These are phyloP conservation scores for Leucosporidium scottii DNA, from an alignment of 768 basidiomycete genomes.

Conservation along the genomic window DNA sequence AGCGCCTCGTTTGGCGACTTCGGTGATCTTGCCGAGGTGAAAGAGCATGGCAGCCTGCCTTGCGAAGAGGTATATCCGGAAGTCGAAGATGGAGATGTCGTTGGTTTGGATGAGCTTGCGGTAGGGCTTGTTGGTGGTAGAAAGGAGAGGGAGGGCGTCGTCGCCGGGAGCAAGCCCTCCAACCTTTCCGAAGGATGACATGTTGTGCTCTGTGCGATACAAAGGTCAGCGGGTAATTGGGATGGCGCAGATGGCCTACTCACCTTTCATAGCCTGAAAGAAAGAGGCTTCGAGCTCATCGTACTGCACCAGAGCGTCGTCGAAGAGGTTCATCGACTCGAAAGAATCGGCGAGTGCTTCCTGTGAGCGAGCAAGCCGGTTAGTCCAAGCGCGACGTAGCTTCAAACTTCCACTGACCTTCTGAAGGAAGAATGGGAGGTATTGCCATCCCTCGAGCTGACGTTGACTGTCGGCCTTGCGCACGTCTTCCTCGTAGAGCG, in stretches of 20 bases:
- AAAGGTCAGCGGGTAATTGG: conserved; percentile 38
- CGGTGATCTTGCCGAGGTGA: conserved; percentile 58
- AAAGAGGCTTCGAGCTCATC: conserved; percentile 86
- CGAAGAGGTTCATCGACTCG: conserved; percentile 77
- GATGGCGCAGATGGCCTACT: no score
- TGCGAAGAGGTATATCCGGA: conserved; percentile 80
- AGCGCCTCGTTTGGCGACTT: conserved; percentile 63
- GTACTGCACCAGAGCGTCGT: conserved; percentile 82
- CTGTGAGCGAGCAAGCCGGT: conserved; percentile 45
- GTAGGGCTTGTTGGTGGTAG: conserved; percentile 71
- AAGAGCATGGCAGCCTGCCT: conserved; percentile 73
- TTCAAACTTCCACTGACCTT: conserved; percentile 54
- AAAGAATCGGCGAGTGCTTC: conserved; percentile 90
- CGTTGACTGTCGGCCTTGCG: conserved; percentile 80
- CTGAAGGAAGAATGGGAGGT: conserved; percentile 89
- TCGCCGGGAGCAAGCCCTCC: conserved; percentile 64
- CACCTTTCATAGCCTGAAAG: conserved; percentile 45
- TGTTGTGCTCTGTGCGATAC: conserved; percentile 70
- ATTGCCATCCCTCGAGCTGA: conserved; percentile 96
- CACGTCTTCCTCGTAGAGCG: conserved; percentile 80
- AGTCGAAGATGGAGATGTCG: conserved; percentile 86
- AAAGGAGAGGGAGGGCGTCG: conserved; percentile 74
- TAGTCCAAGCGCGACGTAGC: not conserved
- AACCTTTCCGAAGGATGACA: conserved; percentile 86
- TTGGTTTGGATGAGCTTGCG: conserved; percentile 82